phyloP scores from a whole-genome alignment of 768 basidiomycete genomes.

The Tricholoma sp. region DNA sequence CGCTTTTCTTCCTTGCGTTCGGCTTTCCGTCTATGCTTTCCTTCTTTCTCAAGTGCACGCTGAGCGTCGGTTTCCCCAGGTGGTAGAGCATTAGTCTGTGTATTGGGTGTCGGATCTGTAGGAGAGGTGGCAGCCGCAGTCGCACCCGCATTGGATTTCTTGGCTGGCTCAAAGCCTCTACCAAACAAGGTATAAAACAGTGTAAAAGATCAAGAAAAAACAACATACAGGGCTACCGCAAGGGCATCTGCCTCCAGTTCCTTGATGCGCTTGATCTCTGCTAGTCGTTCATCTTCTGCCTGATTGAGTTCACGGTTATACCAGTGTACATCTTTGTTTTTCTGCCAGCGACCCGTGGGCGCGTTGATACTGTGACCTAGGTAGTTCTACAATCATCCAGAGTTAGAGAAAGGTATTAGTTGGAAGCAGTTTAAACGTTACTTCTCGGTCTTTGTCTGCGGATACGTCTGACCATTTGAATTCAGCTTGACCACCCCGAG shows the following conservation, averaged over 20 bases:
- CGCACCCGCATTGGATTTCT: constrained; percentile 27
- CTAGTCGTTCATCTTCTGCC: constrained; percentile 44
- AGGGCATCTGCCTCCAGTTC: constrained; percentile 89
- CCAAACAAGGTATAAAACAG: constrained; percentile 3
- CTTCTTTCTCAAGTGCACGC: constrained; percentile 38
- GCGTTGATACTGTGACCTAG: constrained; percentile 94
- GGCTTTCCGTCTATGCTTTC: constrained; percentile 45
- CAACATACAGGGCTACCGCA: constrained; percentile 65
- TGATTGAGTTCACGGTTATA: constrained; percentile 62
- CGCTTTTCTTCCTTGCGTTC: constrained; percentile 58
- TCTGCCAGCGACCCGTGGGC: constrained; percentile 95
- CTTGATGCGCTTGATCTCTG: constrained; percentile 80
- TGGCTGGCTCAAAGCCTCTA: constrained; percentile 69
- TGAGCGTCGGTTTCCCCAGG: constrained; percentile 18
- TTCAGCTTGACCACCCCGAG: constrained; percentile 85
- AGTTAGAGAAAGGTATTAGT: neutral
- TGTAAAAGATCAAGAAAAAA: neutral
- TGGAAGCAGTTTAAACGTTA: constrained; percentile 20
- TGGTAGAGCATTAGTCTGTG: constrained; percentile 9
- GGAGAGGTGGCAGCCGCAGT: constrained; percentile 15
- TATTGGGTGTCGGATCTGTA: constrained; percentile 6
- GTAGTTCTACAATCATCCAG: constrained; percentile 63
- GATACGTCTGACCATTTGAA: constrained; percentile 91
- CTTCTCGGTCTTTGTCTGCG: constrained; percentile 91
- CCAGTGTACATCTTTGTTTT: constrained; percentile 97